phyloP scores from a whole-genome alignment of 345 rosid species.

The Hypericum perforatum region DNA sequence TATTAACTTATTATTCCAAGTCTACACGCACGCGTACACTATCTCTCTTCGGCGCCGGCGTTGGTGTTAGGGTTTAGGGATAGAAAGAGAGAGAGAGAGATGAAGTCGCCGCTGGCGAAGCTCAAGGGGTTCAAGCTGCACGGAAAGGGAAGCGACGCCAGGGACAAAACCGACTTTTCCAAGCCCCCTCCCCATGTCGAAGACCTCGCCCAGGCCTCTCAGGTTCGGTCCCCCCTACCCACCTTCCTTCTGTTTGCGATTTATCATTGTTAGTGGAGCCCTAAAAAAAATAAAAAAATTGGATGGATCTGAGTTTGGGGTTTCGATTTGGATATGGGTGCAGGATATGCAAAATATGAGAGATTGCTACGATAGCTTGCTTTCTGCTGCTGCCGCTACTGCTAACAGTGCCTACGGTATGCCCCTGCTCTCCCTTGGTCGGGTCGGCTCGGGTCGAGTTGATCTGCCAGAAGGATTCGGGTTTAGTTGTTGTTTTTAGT shows the following conservation, averaged over 20 bases:
- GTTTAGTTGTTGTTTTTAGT: too few species aligned
- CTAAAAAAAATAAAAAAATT: too few species aligned
- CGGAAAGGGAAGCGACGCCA: conserved; percentile 36
- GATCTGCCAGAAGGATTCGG: too few species aligned
- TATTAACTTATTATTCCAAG: too few species aligned
- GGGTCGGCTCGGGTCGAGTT: too few species aligned
- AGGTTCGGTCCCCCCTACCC: conserved; percentile 29
- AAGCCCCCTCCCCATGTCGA: conserved; percentile 43
- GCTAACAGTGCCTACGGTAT: conserved; percentile 95
- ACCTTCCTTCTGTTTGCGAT: too few species aligned
- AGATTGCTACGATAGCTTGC: conserved; percentile 89
- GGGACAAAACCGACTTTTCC: conserved; percentile 48
- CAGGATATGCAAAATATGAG: conserved; percentile 92
- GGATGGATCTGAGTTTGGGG: not conserved
- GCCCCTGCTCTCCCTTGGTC: not conserved
- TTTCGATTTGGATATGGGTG: not conserved
- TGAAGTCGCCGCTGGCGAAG: conserved; percentile 70
- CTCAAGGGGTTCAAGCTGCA: conserved; percentile 63
- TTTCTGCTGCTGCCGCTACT: conserved; percentile 85
- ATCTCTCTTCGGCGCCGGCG: not conserved
- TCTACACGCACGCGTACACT: too few species aligned
- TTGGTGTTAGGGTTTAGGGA: conserved; percentile 29
- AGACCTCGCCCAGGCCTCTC: conserved; percentile 75
- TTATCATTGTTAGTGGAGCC: too few species aligned
- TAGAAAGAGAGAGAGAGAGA: conserved; percentile 12